Percentiles rank a stretch among this genome's conserved stretches.
Conservation (phyloP, 202 grass and related monocot genomes). For the Panicum virgatum region DNA sequence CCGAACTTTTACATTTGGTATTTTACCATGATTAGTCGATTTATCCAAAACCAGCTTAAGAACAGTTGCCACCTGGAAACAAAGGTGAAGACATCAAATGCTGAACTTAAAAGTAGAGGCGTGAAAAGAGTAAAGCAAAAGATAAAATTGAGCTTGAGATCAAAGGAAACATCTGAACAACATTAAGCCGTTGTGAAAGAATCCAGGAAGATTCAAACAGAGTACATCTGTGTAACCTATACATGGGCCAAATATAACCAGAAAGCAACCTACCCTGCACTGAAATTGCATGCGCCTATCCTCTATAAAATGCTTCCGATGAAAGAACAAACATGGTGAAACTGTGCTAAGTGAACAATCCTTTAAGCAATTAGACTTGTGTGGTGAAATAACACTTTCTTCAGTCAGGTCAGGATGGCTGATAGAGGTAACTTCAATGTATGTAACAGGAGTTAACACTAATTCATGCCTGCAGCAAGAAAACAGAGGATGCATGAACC, state of each 20-base stretch:
- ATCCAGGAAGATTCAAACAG: constrained; percentile 12
- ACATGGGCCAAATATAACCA: constrained; percentile 24
- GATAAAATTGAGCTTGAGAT: constrained; percentile 8
- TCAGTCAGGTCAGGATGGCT: constrained; percentile 42
- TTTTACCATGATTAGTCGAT: constrained; percentile 24
- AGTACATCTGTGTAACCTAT: constrained; percentile 28
- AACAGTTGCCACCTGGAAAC: constrained; percentile 65
- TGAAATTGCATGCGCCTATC: constrained; percentile 41
- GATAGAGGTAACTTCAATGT: constrained; percentile 76
- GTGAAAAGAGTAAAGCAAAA: neutral
- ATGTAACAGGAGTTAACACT: constrained; percentile 67
- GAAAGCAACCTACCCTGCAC: constrained; percentile 64
- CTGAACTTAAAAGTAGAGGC: neutral
- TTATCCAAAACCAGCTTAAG: constrained; percentile 64
- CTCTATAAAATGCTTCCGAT: constrained; percentile 41
- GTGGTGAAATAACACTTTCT: constrained; percentile 38
- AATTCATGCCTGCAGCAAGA: constrained; percentile 50
- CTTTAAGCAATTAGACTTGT: constrained; percentile 39
- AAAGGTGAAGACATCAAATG: constrained; percentile 4
- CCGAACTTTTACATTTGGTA: constrained; percentile 55
- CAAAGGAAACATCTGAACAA: constrained; percentile 1
- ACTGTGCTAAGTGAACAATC: constrained; percentile 35
- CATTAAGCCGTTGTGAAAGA: neutral
- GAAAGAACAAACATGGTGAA: constrained; percentile 42
- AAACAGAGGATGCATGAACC: constrained; percentile 30